These are phyloP conservation scores for Dovyalis caffra DNA, from an alignment of 345 rosid genomes.

Conservation along the genomic window DNA sequence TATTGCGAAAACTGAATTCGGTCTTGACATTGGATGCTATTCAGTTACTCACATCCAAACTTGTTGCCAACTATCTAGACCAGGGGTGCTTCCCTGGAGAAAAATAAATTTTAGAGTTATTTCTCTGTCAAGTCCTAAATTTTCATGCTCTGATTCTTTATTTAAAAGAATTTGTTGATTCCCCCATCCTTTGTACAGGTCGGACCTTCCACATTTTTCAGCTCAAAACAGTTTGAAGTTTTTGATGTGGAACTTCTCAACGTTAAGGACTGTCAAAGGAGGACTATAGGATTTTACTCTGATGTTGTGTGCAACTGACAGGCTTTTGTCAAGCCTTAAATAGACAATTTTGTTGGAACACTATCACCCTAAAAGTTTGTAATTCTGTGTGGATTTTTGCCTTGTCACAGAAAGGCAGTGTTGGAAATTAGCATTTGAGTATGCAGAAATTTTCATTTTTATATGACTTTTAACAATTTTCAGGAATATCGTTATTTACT, in stretches of 20 bases:
- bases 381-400: background rate
- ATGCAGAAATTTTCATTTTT: background rate
- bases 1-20: background rate
- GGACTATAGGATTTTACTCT: conserved; percentile 92
- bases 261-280: conserved; percentile 71
- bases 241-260: conserved; percentile 82
- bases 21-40: background rate
- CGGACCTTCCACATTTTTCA: conserved; percentile 96
- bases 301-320: conserved; percentile 79
- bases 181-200: conserved; percentile 42
- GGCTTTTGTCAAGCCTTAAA: background rate
- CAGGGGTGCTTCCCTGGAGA: background rate
- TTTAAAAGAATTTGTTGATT: background rate
- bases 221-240: conserved; percentile 90
- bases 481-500: background rate
- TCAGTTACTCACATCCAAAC: background rate
- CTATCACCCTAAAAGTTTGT: background rate
- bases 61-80: background rate
- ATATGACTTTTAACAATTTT: background rate
- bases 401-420: background rate
- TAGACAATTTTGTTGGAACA: conserved; percentile 7
- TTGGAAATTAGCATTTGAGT: background rate
- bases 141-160: background rate
- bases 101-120: too few relatives aligned
- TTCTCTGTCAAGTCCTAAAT: background rate